Evolutionary conservation across 257 asterid genomes (phyloP).

Genomic region (Echium plantagineum): DNA sequence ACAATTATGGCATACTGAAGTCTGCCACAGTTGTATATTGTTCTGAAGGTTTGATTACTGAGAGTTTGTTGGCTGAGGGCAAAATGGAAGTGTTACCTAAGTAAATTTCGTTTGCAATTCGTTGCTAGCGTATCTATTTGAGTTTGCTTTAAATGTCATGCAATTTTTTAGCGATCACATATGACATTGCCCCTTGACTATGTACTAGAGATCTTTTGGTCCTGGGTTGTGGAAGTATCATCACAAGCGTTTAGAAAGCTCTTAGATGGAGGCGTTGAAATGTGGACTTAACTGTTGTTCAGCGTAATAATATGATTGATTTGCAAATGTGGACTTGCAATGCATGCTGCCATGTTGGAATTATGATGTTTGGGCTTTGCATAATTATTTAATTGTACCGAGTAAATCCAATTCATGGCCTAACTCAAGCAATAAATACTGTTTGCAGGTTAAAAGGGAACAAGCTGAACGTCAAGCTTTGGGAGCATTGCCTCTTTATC

Average conservation of each 20-base stretch:
- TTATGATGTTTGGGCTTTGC: neutral
- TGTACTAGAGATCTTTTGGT: neutral
- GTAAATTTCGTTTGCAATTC: neutral
- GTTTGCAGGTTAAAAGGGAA: conserved; percentile 59
- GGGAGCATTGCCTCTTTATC: conserved; percentile 76
- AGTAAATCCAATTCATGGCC: neutral
- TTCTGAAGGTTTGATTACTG: neutral
- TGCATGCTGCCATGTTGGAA: too few species aligned
- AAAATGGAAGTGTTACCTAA: too few species aligned
- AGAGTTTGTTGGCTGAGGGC: too few species aligned
- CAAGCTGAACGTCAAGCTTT: conserved; percentile 68
- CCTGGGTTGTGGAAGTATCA: neutral
- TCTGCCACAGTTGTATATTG: too few species aligned
- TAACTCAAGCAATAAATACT: neutral
- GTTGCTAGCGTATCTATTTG: neutral
- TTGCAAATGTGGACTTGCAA: neutral
- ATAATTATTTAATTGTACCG: neutral
- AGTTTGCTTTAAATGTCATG: neutral
- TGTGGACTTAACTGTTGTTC: neutral
- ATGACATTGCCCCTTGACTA: too few species aligned
- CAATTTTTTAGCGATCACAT: neutral
- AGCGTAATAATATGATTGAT: neutral
- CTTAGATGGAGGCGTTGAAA: neutral
- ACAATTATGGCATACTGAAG: too few species aligned
- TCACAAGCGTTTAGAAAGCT: too few species aligned